Percentiles rank a stretch among this genome's conserved stretches.
These are phyloP conservation scores for Debaryomyces nepalensis DNA, from an alignment of 1,139 yeast genomes.

Conservation along the genomic window DNA sequence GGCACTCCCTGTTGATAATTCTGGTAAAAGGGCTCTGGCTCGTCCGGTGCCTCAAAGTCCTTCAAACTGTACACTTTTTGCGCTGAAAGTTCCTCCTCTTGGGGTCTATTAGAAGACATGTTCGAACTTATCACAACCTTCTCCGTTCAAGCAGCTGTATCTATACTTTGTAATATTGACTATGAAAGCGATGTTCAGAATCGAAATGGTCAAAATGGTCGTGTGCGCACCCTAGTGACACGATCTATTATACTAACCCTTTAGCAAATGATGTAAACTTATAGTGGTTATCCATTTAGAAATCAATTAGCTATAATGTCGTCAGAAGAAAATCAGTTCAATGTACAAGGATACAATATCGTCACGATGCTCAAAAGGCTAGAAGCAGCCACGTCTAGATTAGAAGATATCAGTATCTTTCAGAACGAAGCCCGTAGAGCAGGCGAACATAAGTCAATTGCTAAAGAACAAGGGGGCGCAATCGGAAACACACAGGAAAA, in stretches of 20 bases:
- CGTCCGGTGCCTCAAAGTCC: slow-evolving; percentile 45
- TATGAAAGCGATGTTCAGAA: not conserved
- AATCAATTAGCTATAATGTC: slow-evolving; percentile 25
- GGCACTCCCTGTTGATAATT: slow-evolving; percentile 64
- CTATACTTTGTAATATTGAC: not conserved
- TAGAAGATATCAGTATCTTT: slow-evolving; percentile 84
- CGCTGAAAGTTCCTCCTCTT: slow-evolving; percentile 46
- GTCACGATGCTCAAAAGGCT: slow-evolving; percentile 81
- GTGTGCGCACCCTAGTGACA: slow-evolving; percentile 4
- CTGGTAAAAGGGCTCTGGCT: slow-evolving; percentile 55
- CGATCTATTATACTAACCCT: slow-evolving; percentile 2
- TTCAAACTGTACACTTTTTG: slow-evolving; percentile 54
- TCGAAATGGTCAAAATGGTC: not conserved
- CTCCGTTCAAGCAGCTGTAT: not conserved
- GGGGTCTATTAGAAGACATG: slow-evolving; percentile 19
- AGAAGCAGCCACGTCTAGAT: slow-evolving; percentile 91
- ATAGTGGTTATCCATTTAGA: not conserved
- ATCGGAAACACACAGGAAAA: not conserved
- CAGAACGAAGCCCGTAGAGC: slow-evolving; percentile 57
- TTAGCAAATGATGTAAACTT: not conserved
- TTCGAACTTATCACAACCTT: slow-evolving; percentile 18
- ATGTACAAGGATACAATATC: slow-evolving; percentile 78
- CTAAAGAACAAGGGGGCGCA: not conserved
- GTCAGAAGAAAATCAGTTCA: slow-evolving; percentile 58
- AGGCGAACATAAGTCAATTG: slow-evolving; percentile 13